These are phyloP conservation scores for Dentipellis sp. DNA, from an alignment of 768 basidiomycete species.

Conservation along the genomic window DNA sequence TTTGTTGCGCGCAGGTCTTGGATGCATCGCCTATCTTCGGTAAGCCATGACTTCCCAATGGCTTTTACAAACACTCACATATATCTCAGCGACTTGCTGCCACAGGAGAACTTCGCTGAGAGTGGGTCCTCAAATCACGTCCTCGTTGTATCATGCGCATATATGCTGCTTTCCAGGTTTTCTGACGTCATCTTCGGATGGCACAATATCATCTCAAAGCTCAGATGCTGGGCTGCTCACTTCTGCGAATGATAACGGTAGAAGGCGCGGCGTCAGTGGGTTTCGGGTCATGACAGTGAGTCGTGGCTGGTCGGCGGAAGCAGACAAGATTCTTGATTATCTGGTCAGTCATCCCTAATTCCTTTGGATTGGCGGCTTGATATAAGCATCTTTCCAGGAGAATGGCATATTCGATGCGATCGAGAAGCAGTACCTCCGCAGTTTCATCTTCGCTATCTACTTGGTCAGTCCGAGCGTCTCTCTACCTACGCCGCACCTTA, in stretches of 20 bases:
- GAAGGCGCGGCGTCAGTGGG: conserved; percentile 41
- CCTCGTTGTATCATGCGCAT: not conserved
- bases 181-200: conserved; percentile 36
- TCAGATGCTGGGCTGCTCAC: conserved; percentile 29
- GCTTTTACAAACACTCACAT: conserved; percentile 1
- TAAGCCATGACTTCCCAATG: conserved; percentile 14
- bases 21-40: conserved; percentile 74
- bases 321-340: conserved; percentile 74
- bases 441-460: conserved; percentile 81
- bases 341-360: conserved; percentile 33
- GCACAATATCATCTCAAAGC: conserved; percentile 21
- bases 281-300: conserved; percentile 69
- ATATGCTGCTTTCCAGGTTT: conserved; percentile 29
- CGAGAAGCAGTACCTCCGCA: conserved; percentile 74
- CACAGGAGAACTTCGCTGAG: conserved; percentile 70
- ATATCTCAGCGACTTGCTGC: conserved; percentile 52
- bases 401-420: conserved; percentile 82
- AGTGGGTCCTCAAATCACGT: conserved; percentile 28
- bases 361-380: not conserved
- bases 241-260: conserved; percentile 18
- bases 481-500: not conserved
- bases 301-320: conserved; percentile 74
- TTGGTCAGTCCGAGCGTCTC: conserved; percentile 39
- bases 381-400: conserved; percentile 39
- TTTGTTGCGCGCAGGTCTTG: conserved; percentile 60